A percentile compares a stretch with the other conserved stretches of the same genome.
Evolutionary conservation across 225 moss, liverwort and hornwort genomes (phyloP).

Genomic region (Physcomitrium patens): DNA sequence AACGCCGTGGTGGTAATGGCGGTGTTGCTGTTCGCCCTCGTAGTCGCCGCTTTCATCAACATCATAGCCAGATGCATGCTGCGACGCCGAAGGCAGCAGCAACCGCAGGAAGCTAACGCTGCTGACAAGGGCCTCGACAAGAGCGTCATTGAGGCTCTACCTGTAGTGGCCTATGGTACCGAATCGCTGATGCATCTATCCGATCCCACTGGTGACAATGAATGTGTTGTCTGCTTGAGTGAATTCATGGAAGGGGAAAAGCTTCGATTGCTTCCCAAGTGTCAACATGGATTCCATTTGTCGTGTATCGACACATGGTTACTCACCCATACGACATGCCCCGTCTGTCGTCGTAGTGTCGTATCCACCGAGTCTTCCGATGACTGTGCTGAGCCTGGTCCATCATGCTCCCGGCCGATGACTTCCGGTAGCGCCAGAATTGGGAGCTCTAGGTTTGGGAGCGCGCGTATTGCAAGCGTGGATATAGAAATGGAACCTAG

Average conservation of each 20-base stretch:
- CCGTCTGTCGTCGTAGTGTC: slow-evolving; percentile 65
- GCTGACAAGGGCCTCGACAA: slow-evolving; percentile 58
- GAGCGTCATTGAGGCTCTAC: slow-evolving; percentile 71
- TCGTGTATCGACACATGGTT: slow-evolving; percentile 81
- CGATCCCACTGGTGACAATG: slow-evolving; percentile 44
- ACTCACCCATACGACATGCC: slow-evolving; percentile 75
- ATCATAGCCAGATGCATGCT: slow-evolving; percentile 54
- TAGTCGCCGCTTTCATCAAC: slow-evolving; percentile 65
- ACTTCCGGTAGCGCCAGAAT: slow-evolving; percentile 34
- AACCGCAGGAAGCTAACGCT: slow-evolving; percentile 11
- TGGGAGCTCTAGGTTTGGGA: slow-evolving; percentile 55
- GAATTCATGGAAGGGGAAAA: slow-evolving; percentile 63
- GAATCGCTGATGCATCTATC: slow-evolving; percentile 31
- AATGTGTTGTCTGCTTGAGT: slow-evolving; percentile 83
- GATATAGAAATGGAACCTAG: slow-evolving; percentile 48
- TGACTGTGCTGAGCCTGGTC: slow-evolving; percentile 23
- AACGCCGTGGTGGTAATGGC: slow-evolving; percentile 68
- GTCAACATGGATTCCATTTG: slow-evolving; percentile 82
- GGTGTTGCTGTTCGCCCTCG: slow-evolving; percentile 64
- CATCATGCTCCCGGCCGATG: slow-evolving; percentile 16
- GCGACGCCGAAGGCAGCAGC: slow-evolving; percentile 38
- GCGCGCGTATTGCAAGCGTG: slow-evolving; percentile 48
- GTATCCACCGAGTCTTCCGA: slow-evolving; percentile 25
- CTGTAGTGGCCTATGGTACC: slow-evolving; percentile 61
- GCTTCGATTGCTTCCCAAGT: slow-evolving; percentile 68